These are phyloP conservation scores for Senna siamea DNA, from an alignment of 306 rosid species.

Conservation along the genomic window DNA sequence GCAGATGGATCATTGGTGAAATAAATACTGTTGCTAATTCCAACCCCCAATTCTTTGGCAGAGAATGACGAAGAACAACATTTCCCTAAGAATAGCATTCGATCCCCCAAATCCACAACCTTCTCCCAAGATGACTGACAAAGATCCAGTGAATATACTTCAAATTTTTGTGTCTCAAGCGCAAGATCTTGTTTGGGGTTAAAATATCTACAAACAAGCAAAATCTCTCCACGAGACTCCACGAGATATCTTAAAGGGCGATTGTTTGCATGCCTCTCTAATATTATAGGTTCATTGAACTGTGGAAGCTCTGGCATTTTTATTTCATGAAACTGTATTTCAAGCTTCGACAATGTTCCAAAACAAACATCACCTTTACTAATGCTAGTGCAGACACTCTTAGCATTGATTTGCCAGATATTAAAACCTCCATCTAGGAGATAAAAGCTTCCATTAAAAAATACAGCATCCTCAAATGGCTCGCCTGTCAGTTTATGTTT, in stretches of 20 bases:
- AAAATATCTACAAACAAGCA: slow-evolving; percentile 62
- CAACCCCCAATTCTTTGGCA: slow-evolving; percentile 51
- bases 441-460: slow-evolving; percentile 59
- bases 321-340: slow-evolving; percentile 47
- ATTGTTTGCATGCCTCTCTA: slow-evolving; percentile 8
- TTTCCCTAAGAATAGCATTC: slow-evolving; percentile 58
- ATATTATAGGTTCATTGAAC: slow-evolving; percentile 1
- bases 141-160: slow-evolving; percentile 48
- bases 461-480: slow-evolving; percentile 67
- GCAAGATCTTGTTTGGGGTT: slow-evolving; percentile 34
- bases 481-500: slow-evolving; percentile 48
- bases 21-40: slow-evolving; percentile 45
- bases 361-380: slow-evolving; percentile 20
- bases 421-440: slow-evolving; percentile 52
- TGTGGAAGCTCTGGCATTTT: slow-evolving; percentile 37
- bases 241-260: slow-evolving; percentile 58
- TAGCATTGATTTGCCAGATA: slow-evolving; percentile 46
- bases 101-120: slow-evolving; percentile 50
- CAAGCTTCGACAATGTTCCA: slow-evolving; percentile 35
- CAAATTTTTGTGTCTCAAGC: slow-evolving; percentile 51
- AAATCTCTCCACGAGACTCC: slow-evolving; percentile 56
- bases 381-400: slow-evolving; percentile 32
- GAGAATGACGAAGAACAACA: slow-evolving; percentile 59
- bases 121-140: slow-evolving; percentile 50
- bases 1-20: slow-evolving; percentile 56